Conservation (phyloP, 2,329 filamentous ascomycete genomes). For the Coleophoma eucalyptorum region DNA sequence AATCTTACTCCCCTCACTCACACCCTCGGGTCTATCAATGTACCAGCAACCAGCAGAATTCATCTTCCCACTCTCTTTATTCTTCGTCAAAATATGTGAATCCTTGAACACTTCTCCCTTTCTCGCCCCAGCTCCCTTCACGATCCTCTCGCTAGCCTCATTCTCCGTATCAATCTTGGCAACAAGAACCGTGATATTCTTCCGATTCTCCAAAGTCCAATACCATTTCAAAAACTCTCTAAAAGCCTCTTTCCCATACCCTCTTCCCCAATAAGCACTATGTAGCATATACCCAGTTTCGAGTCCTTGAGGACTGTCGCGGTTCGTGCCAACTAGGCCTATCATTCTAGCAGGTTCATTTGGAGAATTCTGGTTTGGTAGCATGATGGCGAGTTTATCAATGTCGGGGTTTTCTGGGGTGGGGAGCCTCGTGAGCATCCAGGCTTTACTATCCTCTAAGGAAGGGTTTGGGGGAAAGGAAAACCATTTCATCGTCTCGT, state of each 20-base stretch:
- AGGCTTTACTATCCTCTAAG: conserved; percentile 5
- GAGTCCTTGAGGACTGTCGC: conserved; percentile 11
- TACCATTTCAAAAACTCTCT: conserved; percentile 12
- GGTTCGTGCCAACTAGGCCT: conserved; percentile 16
- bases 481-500: conserved; percentile 10
- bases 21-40: conserved; percentile 11
- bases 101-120: conserved; percentile 9
- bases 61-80: conserved; percentile 3
- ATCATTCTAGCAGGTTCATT: conserved; percentile 11
- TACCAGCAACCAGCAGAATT: conserved; percentile 15
- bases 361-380: not conserved
- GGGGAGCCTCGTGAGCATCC: conserved; percentile 4
- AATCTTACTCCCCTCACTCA: too few relatives aligned
- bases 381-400: conserved; percentile 14
- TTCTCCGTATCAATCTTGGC: conserved; percentile 16
- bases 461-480: not conserved
- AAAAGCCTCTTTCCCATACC: conserved; percentile 17
- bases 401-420: conserved; percentile 9
- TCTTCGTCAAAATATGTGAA: not conserved
- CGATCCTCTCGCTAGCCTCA: conserved; percentile 11
- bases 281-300: conserved; percentile 18
- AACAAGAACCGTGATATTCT: conserved; percentile 12
- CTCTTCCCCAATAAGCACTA: conserved; percentile 15
- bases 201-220: conserved; percentile 15
- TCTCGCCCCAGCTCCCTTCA: conserved; percentile 12